These are phyloP conservation scores for Sporothrix humicola DNA, from an alignment of 2,329 filamentous ascomycete species.

Conservation along the genomic window DNA sequence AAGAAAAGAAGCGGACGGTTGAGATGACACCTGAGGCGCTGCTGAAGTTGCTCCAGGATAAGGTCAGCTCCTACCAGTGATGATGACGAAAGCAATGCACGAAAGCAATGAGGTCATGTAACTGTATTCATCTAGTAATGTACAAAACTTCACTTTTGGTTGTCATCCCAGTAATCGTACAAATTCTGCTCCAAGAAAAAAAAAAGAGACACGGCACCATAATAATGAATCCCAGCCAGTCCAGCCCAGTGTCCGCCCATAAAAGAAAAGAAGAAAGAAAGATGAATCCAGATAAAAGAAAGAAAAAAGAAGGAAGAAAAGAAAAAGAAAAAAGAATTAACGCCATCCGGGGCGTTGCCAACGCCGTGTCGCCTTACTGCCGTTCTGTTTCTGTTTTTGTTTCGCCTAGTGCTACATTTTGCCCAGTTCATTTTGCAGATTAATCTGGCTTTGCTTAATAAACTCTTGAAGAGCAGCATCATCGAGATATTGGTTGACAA, in stretches of 20 bases:
- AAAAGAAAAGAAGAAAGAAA: not conserved
- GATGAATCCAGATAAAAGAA: not conserved
- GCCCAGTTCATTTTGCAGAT: too few species aligned
- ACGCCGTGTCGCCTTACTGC: not conserved
- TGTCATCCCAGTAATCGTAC: constrained; percentile 10
- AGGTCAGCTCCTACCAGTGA: constrained; percentile 56
- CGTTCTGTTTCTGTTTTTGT: not conserved
- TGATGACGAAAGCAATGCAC: not conserved
- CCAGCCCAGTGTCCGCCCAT: not conserved
- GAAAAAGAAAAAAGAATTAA: not conserved
- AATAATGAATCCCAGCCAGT: not conserved
- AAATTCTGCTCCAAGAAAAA: not conserved
- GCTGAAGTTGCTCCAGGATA: constrained; percentile 52
- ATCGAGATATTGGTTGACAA: too few species aligned
- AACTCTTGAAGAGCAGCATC: too few species aligned
- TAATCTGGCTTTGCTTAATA: too few species aligned
- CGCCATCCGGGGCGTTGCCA: not conserved
- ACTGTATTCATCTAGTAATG: constrained; percentile 2
- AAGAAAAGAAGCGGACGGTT: constrained; percentile 18
- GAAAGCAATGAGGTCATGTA: not conserved
- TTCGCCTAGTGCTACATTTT: not conserved
- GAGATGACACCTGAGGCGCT: constrained; percentile 53
- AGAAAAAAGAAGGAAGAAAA: not conserved
- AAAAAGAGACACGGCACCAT: not conserved
- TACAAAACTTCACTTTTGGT: not conserved